These are phyloP conservation scores for Pisolithus marmoratus DNA, from an alignment of 768 basidiomycete species.

Conservation along the genomic window DNA sequence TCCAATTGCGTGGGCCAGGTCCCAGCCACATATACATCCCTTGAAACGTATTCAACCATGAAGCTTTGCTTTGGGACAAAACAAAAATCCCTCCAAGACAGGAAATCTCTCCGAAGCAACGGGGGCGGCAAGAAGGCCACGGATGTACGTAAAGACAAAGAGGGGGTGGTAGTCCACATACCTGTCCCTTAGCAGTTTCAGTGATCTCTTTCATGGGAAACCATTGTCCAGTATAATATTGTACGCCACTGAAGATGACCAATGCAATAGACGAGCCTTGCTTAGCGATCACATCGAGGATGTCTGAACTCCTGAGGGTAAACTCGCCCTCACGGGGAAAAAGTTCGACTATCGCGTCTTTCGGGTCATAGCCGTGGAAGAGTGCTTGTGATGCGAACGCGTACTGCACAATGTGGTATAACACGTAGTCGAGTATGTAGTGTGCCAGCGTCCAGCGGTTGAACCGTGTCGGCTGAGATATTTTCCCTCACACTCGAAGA, in stretches of 20 bases:
- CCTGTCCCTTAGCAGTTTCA: constrained; percentile 77
- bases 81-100: constrained; percentile 2
- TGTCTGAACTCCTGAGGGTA: constrained; percentile 83
- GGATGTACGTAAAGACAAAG: constrained; percentile 23
- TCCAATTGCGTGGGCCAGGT: constrained; percentile 92
- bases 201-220: constrained; percentile 89
- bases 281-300: constrained; percentile 64
- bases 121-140: constrained; percentile 3
- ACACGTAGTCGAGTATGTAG: background rate
- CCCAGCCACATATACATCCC: constrained; percentile 95
- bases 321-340: constrained; percentile 80
- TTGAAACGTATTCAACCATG: constrained; percentile 27
- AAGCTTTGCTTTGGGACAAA: constrained; percentile 6
- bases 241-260: constrained; percentile 89
- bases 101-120: constrained; percentile 1
- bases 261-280: constrained; percentile 79
- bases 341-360: constrained; percentile 70
- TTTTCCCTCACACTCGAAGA: constrained; percentile 6
- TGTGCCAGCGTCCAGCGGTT: background rate
- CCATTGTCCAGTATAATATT: constrained; percentile 95
- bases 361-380: constrained; percentile 72
- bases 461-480: constrained; percentile 7
- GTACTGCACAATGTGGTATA: constrained; percentile 51
- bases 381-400: constrained; percentile 90
- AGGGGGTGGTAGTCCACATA: constrained; percentile 30